Evolutionary conservation across 495 filamentous ascomycete species (phyloP).

Genomic region (Hypoxylon crocopeplum): DNA sequence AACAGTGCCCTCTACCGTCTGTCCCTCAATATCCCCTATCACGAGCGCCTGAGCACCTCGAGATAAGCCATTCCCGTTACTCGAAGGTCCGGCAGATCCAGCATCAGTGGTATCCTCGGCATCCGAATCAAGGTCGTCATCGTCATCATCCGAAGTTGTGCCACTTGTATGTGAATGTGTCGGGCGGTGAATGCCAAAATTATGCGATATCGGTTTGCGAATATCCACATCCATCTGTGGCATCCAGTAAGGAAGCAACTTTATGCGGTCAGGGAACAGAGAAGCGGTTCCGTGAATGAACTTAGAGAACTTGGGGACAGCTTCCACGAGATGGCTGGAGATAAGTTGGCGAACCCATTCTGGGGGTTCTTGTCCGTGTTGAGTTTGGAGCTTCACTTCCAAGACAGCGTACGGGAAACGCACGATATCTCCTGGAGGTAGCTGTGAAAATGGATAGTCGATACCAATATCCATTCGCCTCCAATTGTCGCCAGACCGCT

Average conservation of each 20-base stretch:
- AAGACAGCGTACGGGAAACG: slow-evolving; percentile 96
- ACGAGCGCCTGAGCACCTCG: slow-evolving; percentile 39
- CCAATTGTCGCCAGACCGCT: slow-evolving; percentile 87
- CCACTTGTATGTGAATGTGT: slow-evolving; percentile 74
- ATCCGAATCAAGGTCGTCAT: slow-evolving; percentile 64
- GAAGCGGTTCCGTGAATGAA: slow-evolving; percentile 95
- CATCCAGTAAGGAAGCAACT: slow-evolving; percentile 95
- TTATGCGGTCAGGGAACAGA: slow-evolving; percentile 84
- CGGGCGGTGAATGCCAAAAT: slow-evolving; percentile 86
- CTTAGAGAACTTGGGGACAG: slow-evolving; percentile 98
- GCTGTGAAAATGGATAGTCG: slow-evolving; percentile 90
- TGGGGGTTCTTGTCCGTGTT: slow-evolving; percentile 94
- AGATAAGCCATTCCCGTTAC: slow-evolving; percentile 41
- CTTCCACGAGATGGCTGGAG: slow-evolving; percentile 92
- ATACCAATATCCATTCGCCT: slow-evolving; percentile 97
- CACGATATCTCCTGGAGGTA: slow-evolving; percentile 82
- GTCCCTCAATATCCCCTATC: slow-evolving; percentile 54
- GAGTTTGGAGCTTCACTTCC: slow-evolving; percentile 97
- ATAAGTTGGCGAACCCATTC: slow-evolving; percentile 95
- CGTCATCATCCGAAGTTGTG: slow-evolving; percentile 77
- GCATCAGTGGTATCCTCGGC: slow-evolving; percentile 51
- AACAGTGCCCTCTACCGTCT: slow-evolving; percentile 53
- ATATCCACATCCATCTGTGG: slow-evolving; percentile 99
- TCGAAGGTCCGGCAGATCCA: slow-evolving; percentile 16
- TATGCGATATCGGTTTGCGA: slow-evolving; percentile 83